Percentiles rank a stretch among this genome's conserved stretches.
Conservation (phyloP, 257 asterid genomes). For the Schizonepeta tenuifolia region DNA sequence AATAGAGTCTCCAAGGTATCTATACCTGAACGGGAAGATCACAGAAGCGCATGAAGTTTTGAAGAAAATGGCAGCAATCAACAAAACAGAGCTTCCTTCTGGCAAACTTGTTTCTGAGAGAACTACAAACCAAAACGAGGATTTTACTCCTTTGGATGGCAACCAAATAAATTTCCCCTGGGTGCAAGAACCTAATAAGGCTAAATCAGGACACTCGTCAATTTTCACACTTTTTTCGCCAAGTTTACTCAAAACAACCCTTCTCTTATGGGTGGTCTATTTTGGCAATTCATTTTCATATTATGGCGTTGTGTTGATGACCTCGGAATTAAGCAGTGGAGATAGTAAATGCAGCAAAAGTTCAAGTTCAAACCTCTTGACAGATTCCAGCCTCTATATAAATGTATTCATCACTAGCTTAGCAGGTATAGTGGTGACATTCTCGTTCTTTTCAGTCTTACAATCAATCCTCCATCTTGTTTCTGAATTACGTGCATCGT, state of each 20-base stretch:
- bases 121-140: conserved; percentile 36
- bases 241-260: conserved; percentile 52
- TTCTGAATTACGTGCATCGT: not conserved
- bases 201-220: conserved; percentile 45
- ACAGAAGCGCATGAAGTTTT: conserved; percentile 52
- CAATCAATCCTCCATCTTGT: conserved; percentile 2
- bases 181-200: conserved; percentile 6
- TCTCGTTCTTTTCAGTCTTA: not conserved
- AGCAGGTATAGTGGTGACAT: conserved; percentile 48
- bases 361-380: conserved; percentile 10
- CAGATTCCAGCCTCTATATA: conserved; percentile 52
- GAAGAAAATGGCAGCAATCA: conserved; percentile 52
- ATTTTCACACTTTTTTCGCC: conserved; percentile 50
- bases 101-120: conserved; percentile 57
- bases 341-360: conserved; percentile 40
- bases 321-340: conserved; percentile 55
- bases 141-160: conserved; percentile 33
- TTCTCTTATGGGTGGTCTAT: conserved; percentile 59
- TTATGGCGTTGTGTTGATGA: conserved; percentile 60
- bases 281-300: conserved; percentile 62
- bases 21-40: conserved; percentile 52
- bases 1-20: conserved; percentile 73
- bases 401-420: conserved; percentile 59
- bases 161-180: conserved; percentile 38
- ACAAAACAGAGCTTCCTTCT: conserved; percentile 54